Conservation (phyloP, 768 basidiomycete species). For the Lentinus tigrinus region DNA sequence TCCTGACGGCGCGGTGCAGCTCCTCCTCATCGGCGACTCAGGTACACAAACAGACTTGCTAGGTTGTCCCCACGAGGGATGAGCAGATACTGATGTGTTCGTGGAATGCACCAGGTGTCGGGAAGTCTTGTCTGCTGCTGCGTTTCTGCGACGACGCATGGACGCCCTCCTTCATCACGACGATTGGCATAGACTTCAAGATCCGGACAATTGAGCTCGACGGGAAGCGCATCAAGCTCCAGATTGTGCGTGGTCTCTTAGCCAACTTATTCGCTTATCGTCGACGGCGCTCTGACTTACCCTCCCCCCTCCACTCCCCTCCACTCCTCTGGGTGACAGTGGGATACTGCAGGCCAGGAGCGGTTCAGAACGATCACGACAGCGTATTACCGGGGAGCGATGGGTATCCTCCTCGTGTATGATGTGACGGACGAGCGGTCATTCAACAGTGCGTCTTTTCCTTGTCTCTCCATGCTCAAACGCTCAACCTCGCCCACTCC, state of each 20-base stretch:
- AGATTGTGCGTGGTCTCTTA: conserved; percentile 68
- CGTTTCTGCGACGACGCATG: conserved; percentile 99
- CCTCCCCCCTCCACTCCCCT: no score
- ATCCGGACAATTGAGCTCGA: conserved; percentile 98
- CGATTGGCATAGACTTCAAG: conserved; percentile 99
- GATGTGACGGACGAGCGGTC: conserved; percentile 94
- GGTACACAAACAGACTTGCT: conserved; percentile 47
- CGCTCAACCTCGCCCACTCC: background rate
- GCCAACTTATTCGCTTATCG: background rate
- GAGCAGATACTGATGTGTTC: background rate
- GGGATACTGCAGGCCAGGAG: conserved; percentile 99
- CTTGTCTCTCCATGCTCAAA: background rate
- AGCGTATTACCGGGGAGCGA: conserved; percentile 98
- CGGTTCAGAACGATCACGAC: conserved; percentile 98
- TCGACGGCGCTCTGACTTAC: background rate
- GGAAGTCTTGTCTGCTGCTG: conserved; percentile 93
- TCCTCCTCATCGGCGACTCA: conserved; percentile 95
- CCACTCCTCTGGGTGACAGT: no score
- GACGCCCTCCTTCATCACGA: conserved; percentile 99
- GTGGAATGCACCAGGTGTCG: conserved; percentile 64
- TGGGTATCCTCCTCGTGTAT: conserved; percentile 98
- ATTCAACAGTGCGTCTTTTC: conserved; percentile 79
- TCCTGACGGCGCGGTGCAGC: conserved; percentile 43
- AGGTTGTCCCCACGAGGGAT: background rate
- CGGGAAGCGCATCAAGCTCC: conserved; percentile 97